Base-by-base conservation (phyloP, 148 eudicot species). In the Rhododendron mucronatum region DNA sequence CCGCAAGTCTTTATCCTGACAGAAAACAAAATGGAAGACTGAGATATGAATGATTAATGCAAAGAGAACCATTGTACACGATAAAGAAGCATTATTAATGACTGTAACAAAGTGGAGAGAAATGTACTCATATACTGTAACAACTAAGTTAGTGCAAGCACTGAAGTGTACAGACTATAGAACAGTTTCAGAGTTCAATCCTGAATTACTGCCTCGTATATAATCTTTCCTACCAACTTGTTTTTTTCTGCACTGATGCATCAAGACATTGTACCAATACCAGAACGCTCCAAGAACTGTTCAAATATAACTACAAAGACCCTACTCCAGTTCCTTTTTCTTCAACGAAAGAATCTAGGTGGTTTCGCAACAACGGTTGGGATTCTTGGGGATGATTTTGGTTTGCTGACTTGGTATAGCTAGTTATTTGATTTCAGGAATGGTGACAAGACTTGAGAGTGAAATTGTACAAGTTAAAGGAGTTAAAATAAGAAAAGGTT, bases 1-100 rank as follows among this genome's bases (percentile, higher is more conserved):
- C 5, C 95, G 88, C 89, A 96, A 74, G 44, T 96, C 98, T 84
- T 92, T 93, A 88, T 96, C 98, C 96, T 95, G 95, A 88, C 85
- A 83, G 81, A 67, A 84, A 69, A 69, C 82, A 41, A 6, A 61
- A 26, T 83, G 7, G 48, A 33, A 74, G 13, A 18, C 3, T 51
- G 55, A 51, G 82, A 84, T 76, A 23, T 59, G 21, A 18, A 44
- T 83, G 77, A 83, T 67, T 21, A 71, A 39, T 26, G 20, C 63
- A 4, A 55, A 33, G 26, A 53, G 57, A 81, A 12, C 12, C 33
- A 81, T 33, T 57, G 71, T 35, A 57, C 2, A 81, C 7, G 18
- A 55, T 37, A 55, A 55, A 20, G 47, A 75, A 57, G 69, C 45
- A 81, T 23, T 35, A 57, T 16, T 35, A 81, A 81, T 57, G 71